These are phyloP conservation scores for Chiua virens DNA, from an alignment of 768 basidiomycete species.

Conservation along the genomic window DNA sequence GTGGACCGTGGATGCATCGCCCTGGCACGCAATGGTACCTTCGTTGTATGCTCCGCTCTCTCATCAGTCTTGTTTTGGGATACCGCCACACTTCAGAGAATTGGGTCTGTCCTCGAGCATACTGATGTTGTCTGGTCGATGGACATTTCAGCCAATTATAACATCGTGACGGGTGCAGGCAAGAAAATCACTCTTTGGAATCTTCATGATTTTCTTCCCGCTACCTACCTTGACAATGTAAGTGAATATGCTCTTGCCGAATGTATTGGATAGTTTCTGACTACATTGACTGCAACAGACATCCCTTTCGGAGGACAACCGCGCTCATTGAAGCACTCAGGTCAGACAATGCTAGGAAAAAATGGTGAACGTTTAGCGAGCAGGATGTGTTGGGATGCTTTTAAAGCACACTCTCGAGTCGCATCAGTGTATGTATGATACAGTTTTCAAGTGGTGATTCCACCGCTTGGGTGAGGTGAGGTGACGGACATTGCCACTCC, in stretches of 20 bases:
- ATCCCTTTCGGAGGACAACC: too few species aligned
- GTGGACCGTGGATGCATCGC: neutral
- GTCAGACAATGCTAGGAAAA: too few species aligned
- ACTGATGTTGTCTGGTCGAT: neutral
- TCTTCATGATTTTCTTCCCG: neutral
- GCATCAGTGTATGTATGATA: too few species aligned
- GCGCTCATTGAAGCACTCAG: too few species aligned
- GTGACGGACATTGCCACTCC: too few species aligned
- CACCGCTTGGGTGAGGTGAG: too few species aligned
- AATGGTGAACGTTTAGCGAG: too few species aligned
- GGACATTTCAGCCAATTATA: constrained; percentile 3
- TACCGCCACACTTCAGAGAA: neutral
- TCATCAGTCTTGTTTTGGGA: constrained; percentile 10
- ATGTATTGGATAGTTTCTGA: too few species aligned
- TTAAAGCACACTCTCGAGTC: too few species aligned
- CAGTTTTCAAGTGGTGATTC: too few species aligned
- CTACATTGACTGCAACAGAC: too few species aligned
- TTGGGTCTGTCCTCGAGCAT: constrained; percentile 1
- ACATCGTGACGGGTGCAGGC: neutral
- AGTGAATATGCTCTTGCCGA: neutral
- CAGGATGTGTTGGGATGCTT: too few species aligned
- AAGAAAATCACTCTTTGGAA: constrained; percentile 1
- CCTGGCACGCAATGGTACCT: neutral
- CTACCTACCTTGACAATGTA: constrained; percentile 4
- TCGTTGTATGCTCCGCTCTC: neutral